phyloP scores from a whole-genome alignment of 345 rosid genomes.

The Populus pruinosa region DNA sequence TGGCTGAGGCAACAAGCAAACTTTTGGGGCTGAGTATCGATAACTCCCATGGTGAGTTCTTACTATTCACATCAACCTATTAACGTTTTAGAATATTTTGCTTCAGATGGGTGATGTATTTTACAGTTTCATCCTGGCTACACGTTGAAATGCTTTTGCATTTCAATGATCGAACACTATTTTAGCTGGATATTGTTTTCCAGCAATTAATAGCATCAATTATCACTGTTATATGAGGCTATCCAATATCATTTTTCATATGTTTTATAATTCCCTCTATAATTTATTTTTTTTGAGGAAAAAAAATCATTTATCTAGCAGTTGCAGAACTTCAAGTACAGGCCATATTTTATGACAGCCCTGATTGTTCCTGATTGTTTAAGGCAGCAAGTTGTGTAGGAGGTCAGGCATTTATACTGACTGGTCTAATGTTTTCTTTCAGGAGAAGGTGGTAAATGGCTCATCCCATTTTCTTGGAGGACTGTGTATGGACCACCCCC shows the following conservation, averaged over 20 bases:
- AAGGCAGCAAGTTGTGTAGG: not conserved
- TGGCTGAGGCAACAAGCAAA: conserved; percentile 71
- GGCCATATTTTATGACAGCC: not conserved
- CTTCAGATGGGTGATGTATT: not conserved
- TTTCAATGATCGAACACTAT: not conserved
- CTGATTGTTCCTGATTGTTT: not conserved
- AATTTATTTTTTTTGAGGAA: too few relatives aligned
- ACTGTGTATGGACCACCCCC: conserved; percentile 89
- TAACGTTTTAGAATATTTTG: not conserved
- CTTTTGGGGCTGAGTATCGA: conserved; percentile 42
- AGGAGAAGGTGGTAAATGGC: conserved; percentile 62
- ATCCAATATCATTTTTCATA: not conserved
- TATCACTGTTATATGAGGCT: not conserved
- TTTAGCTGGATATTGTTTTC: not conserved
- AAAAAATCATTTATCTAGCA: too few relatives aligned
- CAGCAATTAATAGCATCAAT: not conserved
- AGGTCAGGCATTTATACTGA: not conserved
- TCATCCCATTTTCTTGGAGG: conserved; percentile 75
- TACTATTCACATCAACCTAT: not conserved
- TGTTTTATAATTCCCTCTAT: not conserved
- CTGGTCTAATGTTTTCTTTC: conserved; percentile 24
- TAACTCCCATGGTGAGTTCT: conserved; percentile 47
- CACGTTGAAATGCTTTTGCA: not conserved
- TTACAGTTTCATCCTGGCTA: not conserved
- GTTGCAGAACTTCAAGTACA: not conserved